phyloP scores from a whole-genome alignment of 257 asterid species.

The Solanum arcanum region DNA sequence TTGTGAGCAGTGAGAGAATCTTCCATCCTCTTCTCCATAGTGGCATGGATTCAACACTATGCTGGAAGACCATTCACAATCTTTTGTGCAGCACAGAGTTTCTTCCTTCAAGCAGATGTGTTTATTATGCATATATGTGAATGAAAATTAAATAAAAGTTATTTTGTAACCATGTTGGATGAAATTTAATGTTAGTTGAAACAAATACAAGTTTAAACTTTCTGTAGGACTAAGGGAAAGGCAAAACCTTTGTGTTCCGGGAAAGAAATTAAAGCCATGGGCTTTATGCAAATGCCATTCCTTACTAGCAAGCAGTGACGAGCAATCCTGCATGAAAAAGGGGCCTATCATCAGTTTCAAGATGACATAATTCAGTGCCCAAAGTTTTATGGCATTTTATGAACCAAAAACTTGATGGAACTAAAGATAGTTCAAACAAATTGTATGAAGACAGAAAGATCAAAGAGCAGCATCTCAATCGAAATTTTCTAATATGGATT shows the following conservation, averaged over 20 bases:
- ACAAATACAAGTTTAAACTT: background rate
- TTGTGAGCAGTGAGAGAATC: background rate
- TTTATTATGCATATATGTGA: background rate
- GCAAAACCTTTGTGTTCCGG: conserved; percentile 86
- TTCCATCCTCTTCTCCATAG: background rate
- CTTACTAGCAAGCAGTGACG: conserved; percentile 49
- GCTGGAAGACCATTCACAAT: background rate
- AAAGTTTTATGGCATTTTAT: background rate
- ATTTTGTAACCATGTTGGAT: background rate
- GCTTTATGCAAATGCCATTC: conserved; percentile 82
- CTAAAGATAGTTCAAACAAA: background rate
- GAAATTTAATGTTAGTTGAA: background rate
- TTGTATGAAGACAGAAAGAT: background rate
- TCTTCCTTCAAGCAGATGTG: background rate
- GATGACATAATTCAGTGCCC: background rate
- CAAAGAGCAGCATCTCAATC: background rate
- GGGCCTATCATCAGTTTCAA: background rate
- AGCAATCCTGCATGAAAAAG: conserved; percentile 56
- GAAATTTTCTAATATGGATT: background rate
- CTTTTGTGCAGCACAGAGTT: background rate
- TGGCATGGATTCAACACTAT: background rate
- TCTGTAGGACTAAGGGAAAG: background rate
- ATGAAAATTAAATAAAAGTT: background rate
- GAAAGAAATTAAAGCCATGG: conserved; percentile 84
- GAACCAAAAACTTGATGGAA: background rate